Evolutionary conservation across 768 basidiomycete genomes (phyloP), one percentile per base, ranked within the genome.

Genomic region (Pluteus cervinus): DNA sequence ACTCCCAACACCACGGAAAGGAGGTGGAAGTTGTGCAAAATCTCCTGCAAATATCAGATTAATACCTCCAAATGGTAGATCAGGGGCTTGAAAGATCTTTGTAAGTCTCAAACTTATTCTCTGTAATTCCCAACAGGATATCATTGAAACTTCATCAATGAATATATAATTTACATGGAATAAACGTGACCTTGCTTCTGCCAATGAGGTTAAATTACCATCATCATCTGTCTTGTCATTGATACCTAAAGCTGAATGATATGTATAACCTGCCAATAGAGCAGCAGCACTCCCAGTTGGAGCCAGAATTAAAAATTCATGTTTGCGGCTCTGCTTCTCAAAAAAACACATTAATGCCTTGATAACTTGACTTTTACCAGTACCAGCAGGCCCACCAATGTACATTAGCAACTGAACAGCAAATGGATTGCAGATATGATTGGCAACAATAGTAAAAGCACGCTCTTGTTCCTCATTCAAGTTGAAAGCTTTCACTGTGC

Each of bases 21-120:
- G 53, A 20, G 60, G 68, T 4, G 64, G 63, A 0, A 71, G 42
- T 31, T 73, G 68, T 2, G 62, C 66, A 56, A 70, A 68, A 37
- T 71, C 68, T 12, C 67, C 67, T 9, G 67, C 65, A 40, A 70
- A 55, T n/a, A 70, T 62, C 30, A 71, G 51, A 37, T 63, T 64
- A 16, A 63, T 53, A 0, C 66, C 64, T 16, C 64, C 64, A 49
- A 61, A 61, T 12, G 52, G 46, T 4, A 29, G 4, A 30, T 56
- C 46, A n/a, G 37, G 20, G 5, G 41, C 31, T 24, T 50, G 46
- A 11, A 35, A 39, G 2, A 57, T 43, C 10, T 46, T 39, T 2
- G 56, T 37, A 1, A 65, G 29, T n/a, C 52, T 37, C 0, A 44
- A 40, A n/a, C n/a, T n/a, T 16, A 62, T 61, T 8, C 37, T 37